A percentile compares a stretch with the other conserved stretches of the same genome.
These are phyloP conservation scores for Flaveria ramosissima DNA, from an alignment of 129 eudicot species.

Conservation along the genomic window DNA sequence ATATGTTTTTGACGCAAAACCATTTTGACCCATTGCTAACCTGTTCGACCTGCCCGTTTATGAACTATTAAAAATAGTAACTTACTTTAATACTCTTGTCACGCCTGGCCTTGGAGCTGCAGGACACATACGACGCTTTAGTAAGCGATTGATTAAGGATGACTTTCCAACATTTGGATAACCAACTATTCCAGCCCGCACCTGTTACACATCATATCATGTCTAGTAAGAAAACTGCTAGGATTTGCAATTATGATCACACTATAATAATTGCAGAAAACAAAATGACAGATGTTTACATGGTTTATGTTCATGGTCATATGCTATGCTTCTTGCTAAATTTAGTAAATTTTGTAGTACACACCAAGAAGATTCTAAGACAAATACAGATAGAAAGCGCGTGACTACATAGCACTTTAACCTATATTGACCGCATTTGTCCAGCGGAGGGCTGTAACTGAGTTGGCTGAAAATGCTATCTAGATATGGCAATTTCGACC, in stretches of 20 bases:
- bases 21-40: background rate
- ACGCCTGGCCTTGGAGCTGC: slow-evolving; percentile 99
- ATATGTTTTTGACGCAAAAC: no score
- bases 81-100: slow-evolving; percentile 90
- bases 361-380: background rate
- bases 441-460: background rate
- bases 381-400: background rate
- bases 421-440: background rate
- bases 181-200: slow-evolving; percentile 96
- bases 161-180: slow-evolving; percentile 98
- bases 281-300: background rate
- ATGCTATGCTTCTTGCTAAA: background rate
- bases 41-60: background rate
- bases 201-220: slow-evolving; percentile 43
- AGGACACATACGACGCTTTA: slow-evolving; percentile 92
- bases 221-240: slow-evolving; percentile 1
- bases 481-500: background rate
- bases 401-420: background rate
- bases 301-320: background rate
- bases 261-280: background rate
- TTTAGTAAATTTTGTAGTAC: background rate
- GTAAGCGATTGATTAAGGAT: slow-evolving; percentile 88
- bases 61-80: background rate
- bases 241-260: slow-evolving; percentile 1
- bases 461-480: slow-evolving; percentile 9